phyloP scores from a whole-genome alignment of 768 basidiomycete species.

The Daedaleopsis sinensis region DNA sequence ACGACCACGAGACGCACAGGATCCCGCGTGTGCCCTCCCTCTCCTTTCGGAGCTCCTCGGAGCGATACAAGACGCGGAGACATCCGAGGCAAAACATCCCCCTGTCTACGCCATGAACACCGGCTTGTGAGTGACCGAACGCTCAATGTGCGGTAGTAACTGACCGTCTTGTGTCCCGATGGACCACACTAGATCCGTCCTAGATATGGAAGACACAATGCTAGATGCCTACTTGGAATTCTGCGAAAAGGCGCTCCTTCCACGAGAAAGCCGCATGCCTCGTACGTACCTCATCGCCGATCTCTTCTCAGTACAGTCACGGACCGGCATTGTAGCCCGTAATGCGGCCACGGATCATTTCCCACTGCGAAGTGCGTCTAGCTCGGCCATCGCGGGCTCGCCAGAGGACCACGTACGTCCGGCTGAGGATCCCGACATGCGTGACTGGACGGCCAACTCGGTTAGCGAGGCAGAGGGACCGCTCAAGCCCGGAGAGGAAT shows the following conservation, averaged over 20 bases:
- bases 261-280: slow-evolving; percentile 19
- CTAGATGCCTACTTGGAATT: slow-evolving; percentile 71
- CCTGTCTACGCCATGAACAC: slow-evolving; percentile 47
- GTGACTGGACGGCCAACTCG: slow-evolving; percentile 5
- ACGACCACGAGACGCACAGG: slow-evolving; percentile 46
- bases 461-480: slow-evolving; percentile 7
- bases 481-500: slow-evolving; percentile 58
- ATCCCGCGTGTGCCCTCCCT: slow-evolving; percentile 67
- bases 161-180: background rate
- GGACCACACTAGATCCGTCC: slow-evolving; percentile 47
- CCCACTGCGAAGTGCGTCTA: background rate
- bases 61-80: slow-evolving; percentile 41
- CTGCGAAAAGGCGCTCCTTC: slow-evolving; percentile 55
- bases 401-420: background rate
- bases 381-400: background rate
- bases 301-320: background rate
- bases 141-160: slow-evolving; percentile 1
- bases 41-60: slow-evolving; percentile 50
- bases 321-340: slow-evolving; percentile 9
- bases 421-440: background rate
- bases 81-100: slow-evolving; percentile 34
- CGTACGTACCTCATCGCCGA: slow-evolving; percentile 6
- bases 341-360: slow-evolving; percentile 24
- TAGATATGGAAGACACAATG: slow-evolving; percentile 50
- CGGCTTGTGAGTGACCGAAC: slow-evolving; percentile 45